Evolutionary conservation across 1,284 basidiomycete species (phyloP).

Genomic region (Trichosporon sp.): DNA sequence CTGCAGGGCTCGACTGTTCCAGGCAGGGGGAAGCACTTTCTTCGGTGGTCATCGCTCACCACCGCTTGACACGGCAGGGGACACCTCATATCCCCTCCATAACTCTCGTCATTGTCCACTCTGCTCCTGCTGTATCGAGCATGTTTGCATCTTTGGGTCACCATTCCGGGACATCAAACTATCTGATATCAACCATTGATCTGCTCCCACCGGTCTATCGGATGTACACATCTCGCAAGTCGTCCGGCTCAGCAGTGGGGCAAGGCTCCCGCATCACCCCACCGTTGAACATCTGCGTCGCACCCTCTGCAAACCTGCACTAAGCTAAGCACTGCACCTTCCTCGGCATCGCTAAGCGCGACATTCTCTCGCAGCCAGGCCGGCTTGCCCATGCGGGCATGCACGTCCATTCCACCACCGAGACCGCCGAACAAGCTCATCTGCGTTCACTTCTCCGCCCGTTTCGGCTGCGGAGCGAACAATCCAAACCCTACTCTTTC

Average conservation of each 20-base stretch:
- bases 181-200: neutral
- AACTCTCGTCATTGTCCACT: neutral
- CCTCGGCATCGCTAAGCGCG: neutral
- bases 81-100: neutral
- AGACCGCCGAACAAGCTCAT: neutral
- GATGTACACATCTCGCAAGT: neutral
- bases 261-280: neutral
- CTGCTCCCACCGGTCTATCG: neutral
- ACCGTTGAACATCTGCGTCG: neutral
- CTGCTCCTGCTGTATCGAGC: slow-evolving; percentile 14
- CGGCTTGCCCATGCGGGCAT: neutral
- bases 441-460: neutral
- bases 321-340: no score
- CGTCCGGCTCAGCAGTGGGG: no score
- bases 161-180: neutral
- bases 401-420: neutral
- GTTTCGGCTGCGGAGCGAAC: slow-evolving; percentile 6
- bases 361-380: no score
- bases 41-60: neutral
- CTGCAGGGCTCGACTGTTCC: neutral
- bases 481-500: neutral
- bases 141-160: slow-evolving; percentile 8
- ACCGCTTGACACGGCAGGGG: neutral
- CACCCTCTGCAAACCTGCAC: no score
- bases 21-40: no score